phyloP scores from a whole-genome alignment of 495 filamentous ascomycete species.

The Neurospora terricola region DNA sequence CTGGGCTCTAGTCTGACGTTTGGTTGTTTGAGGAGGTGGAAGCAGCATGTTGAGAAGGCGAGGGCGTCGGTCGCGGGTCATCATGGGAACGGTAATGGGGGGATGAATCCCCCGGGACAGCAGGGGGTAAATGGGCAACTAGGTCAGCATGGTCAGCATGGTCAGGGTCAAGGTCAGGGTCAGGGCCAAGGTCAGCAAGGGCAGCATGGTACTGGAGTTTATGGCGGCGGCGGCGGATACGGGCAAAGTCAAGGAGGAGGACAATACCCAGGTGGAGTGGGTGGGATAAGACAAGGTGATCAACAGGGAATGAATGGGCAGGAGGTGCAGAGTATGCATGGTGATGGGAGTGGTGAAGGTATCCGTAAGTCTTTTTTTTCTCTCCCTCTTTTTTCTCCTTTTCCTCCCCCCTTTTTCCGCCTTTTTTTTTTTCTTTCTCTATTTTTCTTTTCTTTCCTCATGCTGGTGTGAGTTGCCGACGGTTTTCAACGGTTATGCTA shows the following conservation, averaged over 20 bases:
- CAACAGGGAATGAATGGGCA: background rate
- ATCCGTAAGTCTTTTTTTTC: background rate
- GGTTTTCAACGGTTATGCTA: background rate
- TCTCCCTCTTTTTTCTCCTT: background rate
- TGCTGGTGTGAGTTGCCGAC: no score
- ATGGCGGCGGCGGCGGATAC: background rate
- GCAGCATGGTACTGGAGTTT: background rate
- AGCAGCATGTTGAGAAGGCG: conserved; percentile 22
- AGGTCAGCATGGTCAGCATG: background rate
- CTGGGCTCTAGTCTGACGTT: conserved; percentile 31
- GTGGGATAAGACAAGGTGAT: background rate
- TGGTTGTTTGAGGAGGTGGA: conserved; percentile 31
- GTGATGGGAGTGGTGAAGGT: background rate
- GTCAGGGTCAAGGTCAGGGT: background rate
- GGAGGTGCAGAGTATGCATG: background rate
- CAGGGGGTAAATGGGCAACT: background rate
- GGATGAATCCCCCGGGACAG: background rate
- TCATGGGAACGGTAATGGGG: no score
- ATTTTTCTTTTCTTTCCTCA: background rate
- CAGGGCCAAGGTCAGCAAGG: background rate
- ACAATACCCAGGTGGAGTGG: background rate
- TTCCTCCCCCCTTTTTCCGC: background rate
- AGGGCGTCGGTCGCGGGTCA: conserved; percentile 4
- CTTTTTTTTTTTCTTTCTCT: background rate
- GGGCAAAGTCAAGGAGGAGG: background rate